Conservation (phyloP, 306 rosid genomes). For the Rubus parviflorus region DNA sequence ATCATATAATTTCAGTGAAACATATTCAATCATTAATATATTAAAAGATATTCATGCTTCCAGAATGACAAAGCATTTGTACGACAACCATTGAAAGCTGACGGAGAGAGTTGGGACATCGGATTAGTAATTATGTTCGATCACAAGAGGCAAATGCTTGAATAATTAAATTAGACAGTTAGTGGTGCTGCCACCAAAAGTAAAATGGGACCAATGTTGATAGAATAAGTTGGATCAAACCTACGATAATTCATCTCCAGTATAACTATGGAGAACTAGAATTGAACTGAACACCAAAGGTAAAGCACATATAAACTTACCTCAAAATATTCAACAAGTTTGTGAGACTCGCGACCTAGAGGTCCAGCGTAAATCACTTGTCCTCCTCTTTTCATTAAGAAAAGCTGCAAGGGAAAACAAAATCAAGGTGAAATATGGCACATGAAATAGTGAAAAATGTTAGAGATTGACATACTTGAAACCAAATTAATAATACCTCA, state of each 20-base stretch:
- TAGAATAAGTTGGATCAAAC: no score
- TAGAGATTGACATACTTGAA: not conserved
- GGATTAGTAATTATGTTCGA: no score
- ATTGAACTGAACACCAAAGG: not conserved
- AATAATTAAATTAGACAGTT: no score
- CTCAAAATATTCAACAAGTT: slow-evolving; percentile 75
- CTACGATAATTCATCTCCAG: no score
- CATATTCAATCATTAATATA: not conserved
- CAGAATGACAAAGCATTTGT: not conserved
- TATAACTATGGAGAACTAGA: not conserved
- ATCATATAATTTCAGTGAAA: not conserved
- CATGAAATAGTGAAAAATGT: not conserved
- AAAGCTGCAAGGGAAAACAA: slow-evolving; percentile 32
- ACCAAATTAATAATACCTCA: slow-evolving; percentile 42
- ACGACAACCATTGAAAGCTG: no score
- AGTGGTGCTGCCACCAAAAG: no score
- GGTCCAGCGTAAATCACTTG: slow-evolving; percentile 78
- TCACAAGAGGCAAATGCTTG: no score
- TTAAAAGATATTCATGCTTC: not conserved
- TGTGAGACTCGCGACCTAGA: slow-evolving; percentile 63
- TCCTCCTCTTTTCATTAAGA: slow-evolving; percentile 85
- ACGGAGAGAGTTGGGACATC: no score
- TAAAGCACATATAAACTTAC: slow-evolving; percentile 26
- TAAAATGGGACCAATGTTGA: no score
- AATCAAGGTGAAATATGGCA: not conserved